These are phyloP conservation scores for Cyclotella atomus DNA, from an alignment of 108 stramenopile genomes.

Conservation along the genomic window DNA sequence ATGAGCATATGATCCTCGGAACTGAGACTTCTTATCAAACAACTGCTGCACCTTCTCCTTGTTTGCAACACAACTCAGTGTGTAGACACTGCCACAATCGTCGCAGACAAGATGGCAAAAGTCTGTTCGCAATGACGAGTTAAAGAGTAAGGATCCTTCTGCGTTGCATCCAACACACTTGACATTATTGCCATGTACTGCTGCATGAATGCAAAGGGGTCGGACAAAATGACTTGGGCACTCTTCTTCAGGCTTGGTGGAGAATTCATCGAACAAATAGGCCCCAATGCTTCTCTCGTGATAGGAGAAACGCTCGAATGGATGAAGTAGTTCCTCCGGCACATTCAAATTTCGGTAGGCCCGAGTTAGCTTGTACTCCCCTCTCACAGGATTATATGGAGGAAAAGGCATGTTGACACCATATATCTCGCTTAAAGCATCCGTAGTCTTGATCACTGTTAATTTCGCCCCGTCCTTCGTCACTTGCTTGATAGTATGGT, in stretches of 20 bases:
- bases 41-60: conserved; percentile 4
- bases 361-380: not conserved
- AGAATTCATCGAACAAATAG: conserved; percentile 5
- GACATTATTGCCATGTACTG: not conserved
- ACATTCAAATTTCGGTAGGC: conserved; percentile 1
- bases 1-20: conserved; percentile 26
- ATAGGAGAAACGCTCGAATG: conserved; percentile 18
- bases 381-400: conserved; percentile 16
- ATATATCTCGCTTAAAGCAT: conserved; percentile 2
- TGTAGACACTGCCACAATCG: conserved; percentile 18
- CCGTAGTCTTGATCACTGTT: conserved; percentile 3
- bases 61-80: conserved; percentile 1
- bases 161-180: not conserved
- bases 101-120: conserved; percentile 24
- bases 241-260: conserved; percentile 7
- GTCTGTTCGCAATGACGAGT: conserved; percentile 4
- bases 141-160: conserved; percentile 5
- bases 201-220: conserved; percentile 4
- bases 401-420: conserved; percentile 16
- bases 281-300: not conserved
- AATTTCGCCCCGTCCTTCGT: conserved; percentile 4
- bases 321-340: not conserved
- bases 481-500: conserved; percentile 10
- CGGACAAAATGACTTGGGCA: conserved; percentile 11
- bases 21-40: conserved; percentile 4